phyloP scores from a whole-genome alignment of 2,329 filamentous ascomycete species.

The Alternaria postmessia region DNA sequence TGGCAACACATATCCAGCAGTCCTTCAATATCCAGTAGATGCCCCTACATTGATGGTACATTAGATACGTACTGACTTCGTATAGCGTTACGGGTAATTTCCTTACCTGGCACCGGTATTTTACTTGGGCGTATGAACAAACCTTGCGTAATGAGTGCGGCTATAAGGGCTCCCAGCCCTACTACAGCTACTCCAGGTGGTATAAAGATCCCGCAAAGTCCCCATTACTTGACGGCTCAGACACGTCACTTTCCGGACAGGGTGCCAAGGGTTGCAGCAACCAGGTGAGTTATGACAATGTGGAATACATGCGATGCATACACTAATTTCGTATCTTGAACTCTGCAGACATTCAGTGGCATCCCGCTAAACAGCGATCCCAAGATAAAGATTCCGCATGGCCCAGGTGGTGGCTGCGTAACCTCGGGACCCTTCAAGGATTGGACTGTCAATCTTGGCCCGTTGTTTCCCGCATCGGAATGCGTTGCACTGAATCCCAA shows the following conservation, averaged over 20 bases:
- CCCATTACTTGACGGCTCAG: constrained; percentile 63
- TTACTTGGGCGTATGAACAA: constrained; percentile 37
- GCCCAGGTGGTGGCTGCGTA: constrained; percentile 64
- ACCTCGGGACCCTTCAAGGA: constrained; percentile 60
- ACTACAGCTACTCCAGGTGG: constrained; percentile 35
- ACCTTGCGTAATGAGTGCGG: constrained; percentile 37
- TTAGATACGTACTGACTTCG: not conserved
- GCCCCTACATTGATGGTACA: not conserved
- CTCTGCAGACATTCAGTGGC: constrained; percentile 22
- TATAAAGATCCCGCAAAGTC: constrained; percentile 49
- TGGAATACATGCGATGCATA: too few relatives aligned
- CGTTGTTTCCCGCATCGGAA: constrained; percentile 49
- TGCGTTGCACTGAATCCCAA: constrained; percentile 40
- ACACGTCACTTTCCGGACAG: constrained; percentile 56
- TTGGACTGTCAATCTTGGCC: constrained; percentile 55
- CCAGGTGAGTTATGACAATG: not conserved
- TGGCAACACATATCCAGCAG: constrained; percentile 37
- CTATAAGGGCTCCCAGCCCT: constrained; percentile 36
- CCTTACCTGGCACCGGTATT: constrained; percentile 35
- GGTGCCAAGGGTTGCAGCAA: constrained; percentile 44
- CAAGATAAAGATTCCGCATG: constrained; percentile 54
- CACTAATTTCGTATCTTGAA: too few relatives aligned
- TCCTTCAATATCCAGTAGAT: constrained; percentile 29
- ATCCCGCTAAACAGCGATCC: constrained; percentile 29
- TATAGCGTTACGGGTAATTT: constrained; percentile 33